Conservation (phyloP, 257 asterid genomes). For the Plantago major region DNA sequence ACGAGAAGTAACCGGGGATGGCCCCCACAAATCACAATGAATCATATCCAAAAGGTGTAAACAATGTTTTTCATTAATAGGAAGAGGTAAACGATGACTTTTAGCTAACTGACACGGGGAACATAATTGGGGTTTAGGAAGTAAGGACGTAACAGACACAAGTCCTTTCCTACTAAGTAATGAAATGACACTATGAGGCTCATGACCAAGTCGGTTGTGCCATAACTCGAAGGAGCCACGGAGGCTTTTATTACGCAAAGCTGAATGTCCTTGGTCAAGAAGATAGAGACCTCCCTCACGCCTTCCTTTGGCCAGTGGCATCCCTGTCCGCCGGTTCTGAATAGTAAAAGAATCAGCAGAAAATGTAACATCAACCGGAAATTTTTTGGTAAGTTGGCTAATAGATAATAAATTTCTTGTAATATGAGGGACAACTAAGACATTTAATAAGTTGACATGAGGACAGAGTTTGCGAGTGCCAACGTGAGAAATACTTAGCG, state of each 20-base stretch:
- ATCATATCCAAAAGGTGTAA: neutral
- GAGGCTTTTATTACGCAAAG: neutral
- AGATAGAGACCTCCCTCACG: neutral
- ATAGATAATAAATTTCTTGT: neutral
- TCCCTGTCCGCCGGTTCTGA: neutral
- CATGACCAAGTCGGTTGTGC: no score
- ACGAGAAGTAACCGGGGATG: slow-evolving; percentile 1
- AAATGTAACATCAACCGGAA: neutral
- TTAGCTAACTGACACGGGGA: no score
- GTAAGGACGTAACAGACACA: no score
- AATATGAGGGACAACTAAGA: neutral
- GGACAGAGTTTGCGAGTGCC: neutral
- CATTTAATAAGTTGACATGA: neutral
- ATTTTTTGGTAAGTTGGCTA: neutral
- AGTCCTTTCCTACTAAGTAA: no score
- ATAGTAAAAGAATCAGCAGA: neutral
- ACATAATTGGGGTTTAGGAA: no score
- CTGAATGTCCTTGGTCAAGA: neutral
- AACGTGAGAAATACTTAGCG: neutral
- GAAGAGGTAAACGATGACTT: slow-evolving; percentile 7
- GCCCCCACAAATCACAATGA: slow-evolving; percentile 27
- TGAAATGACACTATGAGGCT: no score
- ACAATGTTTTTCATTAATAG: slow-evolving; percentile 6
- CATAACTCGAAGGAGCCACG: no score
- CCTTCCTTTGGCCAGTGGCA: neutral